Evolutionary conservation across 2,329 filamentous ascomycete species (phyloP).

Genomic region (Spiromastix sp.): DNA sequence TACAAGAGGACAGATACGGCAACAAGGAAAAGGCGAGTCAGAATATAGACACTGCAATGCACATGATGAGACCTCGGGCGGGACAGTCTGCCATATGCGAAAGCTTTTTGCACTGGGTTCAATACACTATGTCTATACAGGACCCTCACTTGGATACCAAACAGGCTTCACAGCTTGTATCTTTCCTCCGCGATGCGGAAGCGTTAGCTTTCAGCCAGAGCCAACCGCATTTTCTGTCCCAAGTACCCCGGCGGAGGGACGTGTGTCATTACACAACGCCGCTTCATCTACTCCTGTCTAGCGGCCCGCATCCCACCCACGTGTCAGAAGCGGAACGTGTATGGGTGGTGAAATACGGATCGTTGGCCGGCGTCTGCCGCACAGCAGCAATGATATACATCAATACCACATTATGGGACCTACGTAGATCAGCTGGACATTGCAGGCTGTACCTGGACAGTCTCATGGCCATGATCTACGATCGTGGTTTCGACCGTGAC

Average conservation of each 20-base stretch:
- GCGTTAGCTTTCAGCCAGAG: constrained; percentile 24
- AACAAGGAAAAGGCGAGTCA: constrained; percentile 16
- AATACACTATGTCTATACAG: constrained; percentile 19
- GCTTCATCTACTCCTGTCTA: constrained; percentile 30
- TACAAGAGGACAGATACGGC: constrained; percentile 31
- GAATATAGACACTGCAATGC: constrained; percentile 23
- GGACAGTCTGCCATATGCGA: constrained; percentile 17
- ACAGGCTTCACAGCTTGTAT: constrained; percentile 20
- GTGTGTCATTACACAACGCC: constrained; percentile 28
- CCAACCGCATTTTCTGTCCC: constrained; percentile 16
- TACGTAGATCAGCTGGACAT: constrained; percentile 20
- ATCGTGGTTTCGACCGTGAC: constrained; percentile 24
- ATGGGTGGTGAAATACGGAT: constrained; percentile 25
- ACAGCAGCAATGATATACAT: constrained; percentile 30
- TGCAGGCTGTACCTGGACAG: constrained; percentile 24
- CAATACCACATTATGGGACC: constrained; percentile 27
- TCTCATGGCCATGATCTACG: constrained; percentile 15
- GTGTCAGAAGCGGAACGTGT: constrained; percentile 25
- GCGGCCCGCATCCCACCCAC: constrained; percentile 28
- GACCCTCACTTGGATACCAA: constrained; percentile 9
- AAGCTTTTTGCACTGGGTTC: constrained; percentile 25
- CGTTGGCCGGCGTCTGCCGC: constrained; percentile 26
- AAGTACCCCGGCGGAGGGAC: constrained; percentile 20
- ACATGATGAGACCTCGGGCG: constrained; percentile 21
- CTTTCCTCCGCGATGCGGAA: constrained; percentile 26